phyloP scores from a whole-genome alignment of 495 filamentous ascomycete genomes.

The Filosporella fistucella region DNA sequence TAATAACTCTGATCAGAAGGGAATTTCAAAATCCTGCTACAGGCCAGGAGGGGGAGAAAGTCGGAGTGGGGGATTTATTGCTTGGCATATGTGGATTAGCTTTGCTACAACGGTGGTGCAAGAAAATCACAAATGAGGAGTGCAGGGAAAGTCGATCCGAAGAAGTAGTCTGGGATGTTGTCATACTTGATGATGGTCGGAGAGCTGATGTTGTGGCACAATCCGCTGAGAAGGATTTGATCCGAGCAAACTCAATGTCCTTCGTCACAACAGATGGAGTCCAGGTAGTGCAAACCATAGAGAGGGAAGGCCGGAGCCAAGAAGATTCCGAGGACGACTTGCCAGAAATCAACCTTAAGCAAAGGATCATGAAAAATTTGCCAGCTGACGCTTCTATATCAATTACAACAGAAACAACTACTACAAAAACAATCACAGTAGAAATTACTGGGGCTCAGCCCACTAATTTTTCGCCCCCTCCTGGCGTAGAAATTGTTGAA shows the following conservation, averaged over 20 bases:
- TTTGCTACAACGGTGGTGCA: conserved; percentile 65
- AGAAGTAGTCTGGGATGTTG: conserved; percentile 76
- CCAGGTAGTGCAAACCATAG: conserved; percentile 43
- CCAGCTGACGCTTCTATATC: conserved; percentile 51
- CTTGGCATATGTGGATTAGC: conserved; percentile 67
- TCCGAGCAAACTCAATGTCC: conserved; percentile 14
- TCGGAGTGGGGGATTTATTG: conserved; percentile 62
- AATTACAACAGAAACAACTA: conserved; percentile 58
- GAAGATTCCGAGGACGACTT: conserved; percentile 34
- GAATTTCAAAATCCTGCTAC: conserved; percentile 65
- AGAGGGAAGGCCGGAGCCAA: conserved; percentile 30
- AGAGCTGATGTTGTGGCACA: conserved; percentile 54
- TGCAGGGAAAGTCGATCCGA: conserved; percentile 45
- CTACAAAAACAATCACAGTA: conserved; percentile 67
- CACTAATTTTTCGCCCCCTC: conserved; percentile 56
- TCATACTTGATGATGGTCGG: conserved; percentile 60
- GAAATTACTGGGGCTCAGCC: conserved; percentile 60
- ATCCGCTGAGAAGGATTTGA: conserved; percentile 24
- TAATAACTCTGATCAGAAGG: conserved; percentile 66
- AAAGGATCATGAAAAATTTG: conserved; percentile 38
- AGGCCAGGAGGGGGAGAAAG: conserved; percentile 51
- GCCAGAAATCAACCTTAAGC: conserved; percentile 37
- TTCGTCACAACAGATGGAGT: conserved; percentile 33
- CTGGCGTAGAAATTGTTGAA: conserved; percentile 62
- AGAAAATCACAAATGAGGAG: conserved; percentile 52